A percentile compares a stretch with the other conserved stretches of the same genome.
These are phyloP conservation scores for Penicillium lividum DNA, from an alignment of 495 filamentous ascomycete species.

Conservation along the genomic window DNA sequence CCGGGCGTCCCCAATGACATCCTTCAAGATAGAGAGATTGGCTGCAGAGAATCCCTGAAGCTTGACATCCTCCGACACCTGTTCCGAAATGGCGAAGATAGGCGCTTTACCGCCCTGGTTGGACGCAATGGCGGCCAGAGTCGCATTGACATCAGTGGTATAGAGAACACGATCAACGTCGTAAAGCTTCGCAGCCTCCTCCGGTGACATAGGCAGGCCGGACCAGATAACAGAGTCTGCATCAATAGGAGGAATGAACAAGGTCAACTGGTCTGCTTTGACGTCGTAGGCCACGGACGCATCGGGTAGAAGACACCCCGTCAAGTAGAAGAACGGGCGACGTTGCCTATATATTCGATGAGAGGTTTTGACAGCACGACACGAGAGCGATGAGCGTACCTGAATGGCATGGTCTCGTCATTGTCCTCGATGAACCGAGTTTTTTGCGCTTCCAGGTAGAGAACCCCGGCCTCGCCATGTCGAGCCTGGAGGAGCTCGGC, in stretches of 20 bases:
- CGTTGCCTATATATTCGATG: conserved; percentile 58
- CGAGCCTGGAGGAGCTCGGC: conserved; percentile 62
- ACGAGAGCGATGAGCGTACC: conserved; percentile 46
- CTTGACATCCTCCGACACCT: conserved; percentile 64
- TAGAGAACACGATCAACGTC: conserved; percentile 79
- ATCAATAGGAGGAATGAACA: conserved; percentile 90
- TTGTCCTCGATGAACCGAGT: conserved; percentile 79
- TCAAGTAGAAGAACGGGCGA: conserved; percentile 92
- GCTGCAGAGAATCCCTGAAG: conserved; percentile 64
- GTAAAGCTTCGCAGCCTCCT: conserved; percentile 74
- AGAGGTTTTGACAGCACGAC: background rate
- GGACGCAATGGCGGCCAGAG: conserved; percentile 50
- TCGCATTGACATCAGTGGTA: conserved; percentile 68
- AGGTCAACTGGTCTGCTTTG: conserved; percentile 66
- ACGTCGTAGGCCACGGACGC: conserved; percentile 82
- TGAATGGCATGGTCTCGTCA: conserved; percentile 74
- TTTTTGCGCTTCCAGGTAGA: conserved; percentile 87
- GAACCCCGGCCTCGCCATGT: conserved; percentile 36
- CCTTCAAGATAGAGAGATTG: conserved; percentile 63
- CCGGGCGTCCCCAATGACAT: conserved; percentile 74
- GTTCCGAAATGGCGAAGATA: conserved; percentile 70
- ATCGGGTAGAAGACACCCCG: conserved; percentile 82
- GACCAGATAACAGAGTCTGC: conserved; percentile 94
- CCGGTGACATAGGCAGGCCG: conserved; percentile 73
- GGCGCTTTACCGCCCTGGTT: conserved; percentile 49